Conservation (phyloP, 164 flowering plant genomes). For the Nelumbo lutea region DNA sequence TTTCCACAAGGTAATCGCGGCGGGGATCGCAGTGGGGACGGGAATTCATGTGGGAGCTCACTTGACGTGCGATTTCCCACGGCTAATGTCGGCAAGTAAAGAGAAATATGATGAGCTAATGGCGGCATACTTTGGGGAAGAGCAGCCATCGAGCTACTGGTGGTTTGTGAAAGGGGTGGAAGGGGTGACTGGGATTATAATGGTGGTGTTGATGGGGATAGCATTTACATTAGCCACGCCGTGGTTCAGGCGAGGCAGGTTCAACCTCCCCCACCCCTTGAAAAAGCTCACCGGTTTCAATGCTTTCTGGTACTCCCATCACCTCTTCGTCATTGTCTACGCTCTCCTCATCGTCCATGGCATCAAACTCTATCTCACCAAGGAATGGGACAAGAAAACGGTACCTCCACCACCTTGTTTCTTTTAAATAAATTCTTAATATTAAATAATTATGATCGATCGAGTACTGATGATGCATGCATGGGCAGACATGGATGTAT, state of each 20-base stretch:
- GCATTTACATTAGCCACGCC: conserved; percentile 32
- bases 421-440: not conserved
- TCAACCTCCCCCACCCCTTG: conserved; percentile 25
- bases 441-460: not conserved
- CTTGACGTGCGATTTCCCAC: conserved; percentile 37
- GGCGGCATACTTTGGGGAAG: conserved; percentile 45
- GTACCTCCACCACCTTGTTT: conserved; percentile 8
- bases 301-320: conserved; percentile 42
- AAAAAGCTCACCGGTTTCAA: conserved; percentile 22
- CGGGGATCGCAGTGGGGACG: conserved; percentile 25
- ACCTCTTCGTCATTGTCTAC: conserved; percentile 35
- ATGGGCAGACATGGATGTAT: conserved; percentile 54
- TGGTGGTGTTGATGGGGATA: conserved; percentile 32
- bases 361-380: conserved; percentile 25
- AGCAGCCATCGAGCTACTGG: conserved; percentile 35
- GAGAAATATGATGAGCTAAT: conserved; percentile 45
- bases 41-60: conserved; percentile 30
- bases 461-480: too few relatives aligned
- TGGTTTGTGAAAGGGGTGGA: conserved; percentile 31
- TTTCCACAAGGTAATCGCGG: conserved; percentile 50
- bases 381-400: conserved; percentile 37
- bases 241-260: conserved; percentile 32
- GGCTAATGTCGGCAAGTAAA: conserved; percentile 36
- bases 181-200: conserved; percentile 29
- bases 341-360: conserved; percentile 31